These are phyloP conservation scores for Wickerhamiella lipophila DNA, from an alignment of 805 yeast species.

Conservation along the genomic window DNA sequence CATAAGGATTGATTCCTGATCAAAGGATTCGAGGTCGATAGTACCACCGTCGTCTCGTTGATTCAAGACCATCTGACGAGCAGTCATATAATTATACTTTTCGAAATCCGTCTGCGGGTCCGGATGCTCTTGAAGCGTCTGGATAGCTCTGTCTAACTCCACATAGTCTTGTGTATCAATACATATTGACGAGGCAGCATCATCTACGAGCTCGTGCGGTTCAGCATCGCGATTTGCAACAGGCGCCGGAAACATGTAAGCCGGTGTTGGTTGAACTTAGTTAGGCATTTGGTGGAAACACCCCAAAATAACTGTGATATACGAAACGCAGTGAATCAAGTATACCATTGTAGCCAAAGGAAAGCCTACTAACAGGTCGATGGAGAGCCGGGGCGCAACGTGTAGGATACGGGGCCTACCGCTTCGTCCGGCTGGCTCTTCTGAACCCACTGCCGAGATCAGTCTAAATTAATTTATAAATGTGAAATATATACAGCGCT, in stretches of 20 bases:
- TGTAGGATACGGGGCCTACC: too few species aligned
- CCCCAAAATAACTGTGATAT: too few species aligned
- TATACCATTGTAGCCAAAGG: too few species aligned
- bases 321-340: too few species aligned
- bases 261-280: too few species aligned
- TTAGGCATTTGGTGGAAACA: too few species aligned
- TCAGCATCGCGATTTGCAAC: not conserved
- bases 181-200: slow-evolving; percentile 25
- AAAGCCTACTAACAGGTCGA: too few species aligned
- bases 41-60: slow-evolving; percentile 9
- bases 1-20: not conserved
- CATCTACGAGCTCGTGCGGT: slow-evolving; percentile 18
- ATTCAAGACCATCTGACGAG: slow-evolving; percentile 21
- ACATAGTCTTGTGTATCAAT: slow-evolving; percentile 24
- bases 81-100: slow-evolving; percentile 22
- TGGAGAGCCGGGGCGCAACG: too few species aligned
- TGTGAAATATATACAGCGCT: slow-evolving; percentile 2
- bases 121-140: slow-evolving; percentile 14
- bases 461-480: not conserved
- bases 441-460: too few species aligned
- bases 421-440: too few species aligned
- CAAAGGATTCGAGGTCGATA: slow-evolving; percentile 2
- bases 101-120: slow-evolving; percentile 22
- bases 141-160: slow-evolving; percentile 23
- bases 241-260: slow-evolving; percentile 8